Base-by-base conservation (phyloP, 2,329 filamentous ascomycete species). In the Xylaria sp. region DNA sequence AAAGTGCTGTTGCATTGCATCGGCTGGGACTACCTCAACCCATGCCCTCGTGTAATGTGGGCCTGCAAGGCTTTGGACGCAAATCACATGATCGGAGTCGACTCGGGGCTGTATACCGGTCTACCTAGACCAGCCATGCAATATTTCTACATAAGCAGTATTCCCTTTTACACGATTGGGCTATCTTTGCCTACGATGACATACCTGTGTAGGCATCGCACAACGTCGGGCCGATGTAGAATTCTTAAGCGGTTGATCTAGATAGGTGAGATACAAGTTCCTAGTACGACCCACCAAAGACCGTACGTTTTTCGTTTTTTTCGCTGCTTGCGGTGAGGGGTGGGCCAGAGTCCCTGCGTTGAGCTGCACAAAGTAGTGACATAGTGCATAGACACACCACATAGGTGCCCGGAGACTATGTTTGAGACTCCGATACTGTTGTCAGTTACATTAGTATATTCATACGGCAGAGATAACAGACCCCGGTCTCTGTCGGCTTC, bases 401-500 rank as follows among this genome's bases (percentile, higher is more conserved):
- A n/a, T n/a, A n/a, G n/a, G n/a, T n/a, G 41, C 41, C 7, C 5
- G 41, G n/a, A 45, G 9, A 10, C 18, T 45, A n/a, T 8, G 10
- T 20, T 20, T 45, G 20, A 5, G 15, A 13, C 39, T 48, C 18
- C 25, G 8, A 12, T 45, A 18, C n/a, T 18, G 28, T 39, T 56
- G 46, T 28, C 25, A 18, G 60, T 45, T 28, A 30, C 10, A 9
- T 56, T 39, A 20, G 52, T 56, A 32, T 23, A 36, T 36, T 9
- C 34, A 13, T 39, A 18, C 25, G 25, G 6, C 30, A 50, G n/a
- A 39, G 41, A 56, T 63, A 52, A 25, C 8, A 20, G 43, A 41
- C 45, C 43, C 53, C 25, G 32, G 55, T 45, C 36, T 41, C 50
- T 48, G 50, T 63, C 39, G 30, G 60, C 60, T 53, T 62, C 43